Base-by-base conservation (phyloP, 148 eudicot genomes). In the Salicornia ramosissima region DNA sequence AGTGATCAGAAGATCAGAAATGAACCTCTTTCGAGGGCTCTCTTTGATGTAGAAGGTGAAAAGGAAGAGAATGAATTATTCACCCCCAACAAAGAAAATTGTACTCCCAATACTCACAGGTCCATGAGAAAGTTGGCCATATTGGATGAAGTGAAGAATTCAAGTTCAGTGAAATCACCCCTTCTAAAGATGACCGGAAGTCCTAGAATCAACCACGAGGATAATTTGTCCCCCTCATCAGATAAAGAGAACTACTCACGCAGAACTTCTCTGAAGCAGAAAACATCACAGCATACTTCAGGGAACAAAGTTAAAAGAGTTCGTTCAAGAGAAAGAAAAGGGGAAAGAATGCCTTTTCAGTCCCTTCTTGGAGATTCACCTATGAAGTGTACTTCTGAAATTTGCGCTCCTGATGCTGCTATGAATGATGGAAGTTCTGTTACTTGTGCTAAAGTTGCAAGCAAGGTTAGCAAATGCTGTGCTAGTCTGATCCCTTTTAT, bases 281-380 rank as follows among this genome's bases (percentile, higher is more conserved):
- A 79, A 80, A 56, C 78, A 52, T 55, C 42, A 18, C 67, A 31
- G 39, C 76, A 68, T 81, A 52, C 67, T 33, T 84, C 83, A 24
- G 72, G 63, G 14, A 72, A 60, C 39, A 70, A 24, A 60, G 71
- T 59, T 36, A 73, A 54, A 65, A 57, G 72, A 34, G 63, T 67
- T 49, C 61, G 55, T 26, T 58, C 45, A 26, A 84, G 77, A 60
- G 77, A 73, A 22, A 69, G 72, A 51, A 79, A 52, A 76, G 75
- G 66, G 19, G 63, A 68, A 56, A 82, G 93, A 70, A 69, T 71
- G 68, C 96, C 97, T 60, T 89, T 87, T 62, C 83, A 80, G 34
- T 47, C 83, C 71, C 71, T 89, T 75, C 74, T 69, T 31, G 69
- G 65, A 19, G 68, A 78, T 47, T 80, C 86, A 29, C 66, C 74